phyloP scores from a whole-genome alignment of 345 rosid species.

The Ceriops decandra region DNA sequence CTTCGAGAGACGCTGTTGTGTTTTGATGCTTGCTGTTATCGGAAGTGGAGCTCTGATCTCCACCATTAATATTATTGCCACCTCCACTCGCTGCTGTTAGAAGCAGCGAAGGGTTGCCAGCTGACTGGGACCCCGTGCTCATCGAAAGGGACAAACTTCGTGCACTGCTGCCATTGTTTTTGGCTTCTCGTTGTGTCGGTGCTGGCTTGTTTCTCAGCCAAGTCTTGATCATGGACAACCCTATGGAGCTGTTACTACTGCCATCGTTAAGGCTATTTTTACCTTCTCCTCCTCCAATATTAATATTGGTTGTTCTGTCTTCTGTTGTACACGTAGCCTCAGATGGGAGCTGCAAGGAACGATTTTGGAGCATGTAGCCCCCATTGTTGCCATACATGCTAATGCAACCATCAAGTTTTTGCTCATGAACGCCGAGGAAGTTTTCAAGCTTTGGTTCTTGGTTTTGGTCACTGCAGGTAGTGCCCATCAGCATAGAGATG shows the following conservation, averaged over 20 bases:
- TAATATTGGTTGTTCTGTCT: slow-evolving; percentile 13
- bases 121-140: slow-evolving; percentile 22
- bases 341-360: slow-evolving; percentile 15
- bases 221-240: slow-evolving; percentile 78
- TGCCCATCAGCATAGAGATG: slow-evolving; percentile 23
- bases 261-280: neutral
- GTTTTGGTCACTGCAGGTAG: slow-evolving; percentile 18
- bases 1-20: slow-evolving; percentile 8
- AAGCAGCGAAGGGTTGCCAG: slow-evolving; percentile 11
- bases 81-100: slow-evolving; percentile 13
- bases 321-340: slow-evolving; percentile 5
- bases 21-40: slow-evolving; percentile 16
- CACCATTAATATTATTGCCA: slow-evolving; percentile 3
- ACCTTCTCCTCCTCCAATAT: neutral
- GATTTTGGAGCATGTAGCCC: slow-evolving; percentile 18
- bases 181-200: slow-evolving; percentile 25
- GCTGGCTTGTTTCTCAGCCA: slow-evolving; percentile 70
- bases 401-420: slow-evolving; percentile 7
- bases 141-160: slow-evolving; percentile 54
- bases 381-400: slow-evolving; percentile 4
- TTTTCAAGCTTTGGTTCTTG: slow-evolving; percentile 26
- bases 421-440: slow-evolving; percentile 24
- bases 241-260: slow-evolving; percentile 37
- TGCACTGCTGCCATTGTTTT: slow-evolving; percentile 30
- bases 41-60: slow-evolving; percentile 20